phyloP scores from a whole-genome alignment of 495 filamentous ascomycete species.

The Penicillium argentinense region DNA sequence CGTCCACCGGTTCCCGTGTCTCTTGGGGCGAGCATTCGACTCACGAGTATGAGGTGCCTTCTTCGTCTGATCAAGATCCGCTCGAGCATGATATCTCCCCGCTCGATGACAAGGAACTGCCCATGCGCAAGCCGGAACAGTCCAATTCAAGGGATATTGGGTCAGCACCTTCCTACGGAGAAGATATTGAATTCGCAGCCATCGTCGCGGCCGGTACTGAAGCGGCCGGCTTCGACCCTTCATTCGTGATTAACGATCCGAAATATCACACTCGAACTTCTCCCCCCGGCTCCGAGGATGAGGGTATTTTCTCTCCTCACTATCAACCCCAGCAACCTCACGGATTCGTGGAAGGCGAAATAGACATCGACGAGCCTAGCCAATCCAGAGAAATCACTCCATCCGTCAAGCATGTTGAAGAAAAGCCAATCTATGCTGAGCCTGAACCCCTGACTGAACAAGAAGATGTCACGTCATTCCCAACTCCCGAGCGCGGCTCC shows the following conservation, averaged over 20 bases:
- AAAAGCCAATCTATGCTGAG: slow-evolving; percentile 24
- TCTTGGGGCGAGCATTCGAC: slow-evolving; percentile 63
- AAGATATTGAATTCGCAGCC: slow-evolving; percentile 69
- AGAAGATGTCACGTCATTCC: neutral
- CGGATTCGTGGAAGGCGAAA: slow-evolving; percentile 37
- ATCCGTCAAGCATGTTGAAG: slow-evolving; percentile 10
- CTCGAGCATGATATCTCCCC: slow-evolving; percentile 28
- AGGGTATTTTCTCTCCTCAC: slow-evolving; percentile 40
- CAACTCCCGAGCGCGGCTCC: slow-evolving; percentile 11
- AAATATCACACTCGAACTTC: slow-evolving; percentile 62
- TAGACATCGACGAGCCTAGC: slow-evolving; percentile 19
- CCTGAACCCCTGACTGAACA: slow-evolving; percentile 16
- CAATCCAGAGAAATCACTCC: slow-evolving; percentile 13
- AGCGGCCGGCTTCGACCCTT: slow-evolving; percentile 68
- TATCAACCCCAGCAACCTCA: slow-evolving; percentile 32
- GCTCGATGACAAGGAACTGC: slow-evolving; percentile 21
- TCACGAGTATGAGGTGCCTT: slow-evolving; percentile 58
- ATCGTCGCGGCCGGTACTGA: slow-evolving; percentile 67
- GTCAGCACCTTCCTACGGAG: slow-evolving; percentile 22
- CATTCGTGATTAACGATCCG: slow-evolving; percentile 67
- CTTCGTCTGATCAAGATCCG: slow-evolving; percentile 46
- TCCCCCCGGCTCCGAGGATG: slow-evolving; percentile 59
- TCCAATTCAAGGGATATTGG: slow-evolving; percentile 15
- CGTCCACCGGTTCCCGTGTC: slow-evolving; percentile 51
- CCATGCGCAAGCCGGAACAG: slow-evolving; percentile 12